Base-by-base conservation (phyloP, 2,329 filamentous ascomycete species). In the Diaporthe capsici region DNA sequence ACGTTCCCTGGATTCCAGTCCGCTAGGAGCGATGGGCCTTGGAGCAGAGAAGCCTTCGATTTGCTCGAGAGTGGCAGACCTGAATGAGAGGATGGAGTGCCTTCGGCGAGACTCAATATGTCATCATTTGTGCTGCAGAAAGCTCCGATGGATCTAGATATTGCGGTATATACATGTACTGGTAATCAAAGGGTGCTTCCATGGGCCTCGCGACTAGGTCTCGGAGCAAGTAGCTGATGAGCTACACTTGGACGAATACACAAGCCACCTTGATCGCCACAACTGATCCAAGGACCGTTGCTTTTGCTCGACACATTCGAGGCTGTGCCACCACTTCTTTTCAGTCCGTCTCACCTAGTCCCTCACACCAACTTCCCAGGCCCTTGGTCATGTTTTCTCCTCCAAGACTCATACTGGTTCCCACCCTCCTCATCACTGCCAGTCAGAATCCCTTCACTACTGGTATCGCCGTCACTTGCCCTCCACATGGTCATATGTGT, bases 11-110 rank as follows among this genome's bases (percentile, higher is more conserved):
- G 85, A 2, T 89, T 90, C 74, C 83, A 83, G 2, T 88, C 85
- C 79, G 87, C 86, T 4, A 90, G 89, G 78, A 85, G 57, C 22
- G 78, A 89, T 22, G 92, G 92, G 3, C 90, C 93, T 0, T 94
- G 93, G 93, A 94, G 92, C 78, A 88, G 87, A 34, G 92, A 94
- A 80, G 92, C 93, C 0, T 87, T 90, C 78, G 93, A 94, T 81
- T 80, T 94, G 63, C 89, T 94, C 77, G 91, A 90, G 51, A 89
- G 86, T 80, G 90, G 88, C 80, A 86, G 90, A 65, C 92, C 92
- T 49, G 85, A 20, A 20, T 78, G 71, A 77, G 39, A 4, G 6
- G 8, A 20, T 20, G 8, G 8, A 8, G 7, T 7, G 12, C 37
- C 22, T 34, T 31, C 13, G 49, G 49, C n/a, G n/a, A 17, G 13